Conservation (phyloP, 768 basidiomycete species). For the Pisolithus microcarpus region DNA sequence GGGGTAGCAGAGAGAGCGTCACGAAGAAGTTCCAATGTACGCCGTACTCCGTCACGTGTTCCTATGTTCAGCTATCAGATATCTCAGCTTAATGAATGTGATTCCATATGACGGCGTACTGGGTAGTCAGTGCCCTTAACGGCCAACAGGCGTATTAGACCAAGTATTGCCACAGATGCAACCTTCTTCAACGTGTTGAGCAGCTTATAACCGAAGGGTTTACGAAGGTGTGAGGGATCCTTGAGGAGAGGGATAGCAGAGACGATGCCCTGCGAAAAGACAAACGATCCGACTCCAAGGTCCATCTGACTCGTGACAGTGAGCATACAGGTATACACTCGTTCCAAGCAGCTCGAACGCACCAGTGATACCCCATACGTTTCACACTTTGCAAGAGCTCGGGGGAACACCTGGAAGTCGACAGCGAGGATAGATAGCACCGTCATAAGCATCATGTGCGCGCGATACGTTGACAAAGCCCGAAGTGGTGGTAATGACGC, state of each 20-base stretch:
- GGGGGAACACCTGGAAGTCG: slow-evolving; percentile 90
- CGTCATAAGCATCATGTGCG: slow-evolving; percentile 95
- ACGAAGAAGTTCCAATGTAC: slow-evolving; percentile 99
- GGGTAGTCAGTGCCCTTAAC: slow-evolving; percentile 96
- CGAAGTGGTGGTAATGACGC: slow-evolving; percentile 43
- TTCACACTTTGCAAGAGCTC: slow-evolving; percentile 86
- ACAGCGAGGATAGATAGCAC: slow-evolving; percentile 88
- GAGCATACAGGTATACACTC: not conserved
- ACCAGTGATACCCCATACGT: slow-evolving; percentile 93
- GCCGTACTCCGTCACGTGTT: slow-evolving; percentile 95
- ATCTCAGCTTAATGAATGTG: not conserved
- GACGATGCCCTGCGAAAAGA: slow-evolving; percentile 91
- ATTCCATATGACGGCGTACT: slow-evolving; percentile 38
- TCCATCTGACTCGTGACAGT: slow-evolving; percentile 69
- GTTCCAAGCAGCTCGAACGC: slow-evolving; percentile 15
- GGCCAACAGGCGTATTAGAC: slow-evolving; percentile 67
- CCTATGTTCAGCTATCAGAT: slow-evolving; percentile 37
- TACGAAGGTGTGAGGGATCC: slow-evolving; percentile 45
- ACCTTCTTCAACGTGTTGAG: slow-evolving; percentile 46
- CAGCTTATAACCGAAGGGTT: slow-evolving; percentile 47
- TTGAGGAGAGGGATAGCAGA: slow-evolving; percentile 79
- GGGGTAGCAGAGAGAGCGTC: slow-evolving; percentile 75
- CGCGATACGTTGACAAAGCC: slow-evolving; percentile 79
- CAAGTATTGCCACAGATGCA: slow-evolving; percentile 63
- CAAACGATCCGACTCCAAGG: slow-evolving; percentile 92